A percentile compares a stretch with the other conserved stretches of the same genome.
Evolutionary conservation across 192 early-diverging fungal species (phyloP).

Genomic region (Podochytrium sp.): DNA sequence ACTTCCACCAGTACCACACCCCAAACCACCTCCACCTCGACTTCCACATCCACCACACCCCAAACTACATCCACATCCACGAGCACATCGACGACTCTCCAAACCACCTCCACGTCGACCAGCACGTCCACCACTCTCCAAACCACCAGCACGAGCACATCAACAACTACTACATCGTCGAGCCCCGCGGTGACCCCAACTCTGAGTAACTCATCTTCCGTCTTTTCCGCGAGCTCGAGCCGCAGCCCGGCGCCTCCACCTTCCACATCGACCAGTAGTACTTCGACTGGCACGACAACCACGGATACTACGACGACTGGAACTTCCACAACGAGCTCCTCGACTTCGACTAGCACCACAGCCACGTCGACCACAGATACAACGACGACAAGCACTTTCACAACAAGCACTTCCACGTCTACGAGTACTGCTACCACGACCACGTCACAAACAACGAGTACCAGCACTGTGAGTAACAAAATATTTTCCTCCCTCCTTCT

Average conservation of each 20-base stretch:
- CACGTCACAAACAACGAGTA: background rate
- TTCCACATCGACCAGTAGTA: background rate
- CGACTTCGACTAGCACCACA: background rate
- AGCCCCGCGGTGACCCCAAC: background rate
- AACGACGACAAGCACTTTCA: background rate
- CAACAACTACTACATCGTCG: background rate
- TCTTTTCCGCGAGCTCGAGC: background rate
- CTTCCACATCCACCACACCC: background rate
- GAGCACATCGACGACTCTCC: background rate
- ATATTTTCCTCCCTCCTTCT: no score
- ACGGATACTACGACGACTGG: background rate
- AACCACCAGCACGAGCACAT: background rate
- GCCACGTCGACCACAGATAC: background rate
- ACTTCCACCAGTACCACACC: background rate
- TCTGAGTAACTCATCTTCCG: background rate
- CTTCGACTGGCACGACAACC: background rate
- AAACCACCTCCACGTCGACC: background rate
- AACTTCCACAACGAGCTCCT: background rate
- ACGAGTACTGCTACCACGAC: constrained; percentile 10
- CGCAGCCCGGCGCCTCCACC: background rate
- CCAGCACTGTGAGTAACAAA: no score
- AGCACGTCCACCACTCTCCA: background rate
- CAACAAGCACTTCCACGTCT: background rate
- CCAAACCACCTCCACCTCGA: background rate
- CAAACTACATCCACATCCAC: background rate